Conservation (phyloP, 2,329 filamentous ascomycete genomes). For the Talaromyces piceae region DNA sequence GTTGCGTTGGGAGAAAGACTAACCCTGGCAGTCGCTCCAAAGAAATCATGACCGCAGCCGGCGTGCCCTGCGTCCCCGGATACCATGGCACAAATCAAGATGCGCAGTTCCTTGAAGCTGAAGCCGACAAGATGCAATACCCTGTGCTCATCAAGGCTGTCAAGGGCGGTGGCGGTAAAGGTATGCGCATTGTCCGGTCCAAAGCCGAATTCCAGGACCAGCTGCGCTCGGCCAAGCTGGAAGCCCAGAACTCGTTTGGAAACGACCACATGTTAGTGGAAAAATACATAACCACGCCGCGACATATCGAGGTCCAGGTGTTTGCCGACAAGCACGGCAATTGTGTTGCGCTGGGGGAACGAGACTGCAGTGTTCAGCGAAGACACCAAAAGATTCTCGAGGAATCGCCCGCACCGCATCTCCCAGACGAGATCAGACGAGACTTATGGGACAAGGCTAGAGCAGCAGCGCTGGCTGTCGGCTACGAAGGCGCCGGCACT, state of each 20-base stretch:
- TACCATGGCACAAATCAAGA: constrained; percentile 87
- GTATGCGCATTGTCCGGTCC: constrained; percentile 56
- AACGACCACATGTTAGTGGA: constrained; percentile 61
- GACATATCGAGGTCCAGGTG: constrained; percentile 61
- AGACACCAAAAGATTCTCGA: constrained; percentile 61
- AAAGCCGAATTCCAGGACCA: constrained; percentile 54
- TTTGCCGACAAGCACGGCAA: constrained; percentile 61
- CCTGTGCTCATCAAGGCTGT: constrained; percentile 60
- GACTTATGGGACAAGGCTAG: constrained; percentile 60
- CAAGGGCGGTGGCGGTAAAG: constrained; percentile 61
- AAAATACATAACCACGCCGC: constrained; percentile 60
- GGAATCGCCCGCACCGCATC: constrained; percentile 57
- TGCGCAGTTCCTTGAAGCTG: constrained; percentile 51
- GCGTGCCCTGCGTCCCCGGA: constrained; percentile 90
- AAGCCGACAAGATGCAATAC: constrained; percentile 65
- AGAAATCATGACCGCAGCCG: constrained; percentile 92
- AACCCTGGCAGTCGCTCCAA: constrained; percentile 58
- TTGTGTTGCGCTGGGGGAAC: constrained; percentile 56
- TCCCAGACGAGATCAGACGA: constrained; percentile 52
- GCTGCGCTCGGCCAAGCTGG: constrained; percentile 56
- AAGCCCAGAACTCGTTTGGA: constrained; percentile 57
- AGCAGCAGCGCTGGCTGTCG: constrained; percentile 55
- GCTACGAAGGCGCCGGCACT: constrained; percentile 59
- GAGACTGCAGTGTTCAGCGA: constrained; percentile 60
- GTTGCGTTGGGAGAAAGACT: background rate